Evolutionary conservation across 306 rosid species (phyloP).

Genomic region (Cicer arietinum): DNA sequence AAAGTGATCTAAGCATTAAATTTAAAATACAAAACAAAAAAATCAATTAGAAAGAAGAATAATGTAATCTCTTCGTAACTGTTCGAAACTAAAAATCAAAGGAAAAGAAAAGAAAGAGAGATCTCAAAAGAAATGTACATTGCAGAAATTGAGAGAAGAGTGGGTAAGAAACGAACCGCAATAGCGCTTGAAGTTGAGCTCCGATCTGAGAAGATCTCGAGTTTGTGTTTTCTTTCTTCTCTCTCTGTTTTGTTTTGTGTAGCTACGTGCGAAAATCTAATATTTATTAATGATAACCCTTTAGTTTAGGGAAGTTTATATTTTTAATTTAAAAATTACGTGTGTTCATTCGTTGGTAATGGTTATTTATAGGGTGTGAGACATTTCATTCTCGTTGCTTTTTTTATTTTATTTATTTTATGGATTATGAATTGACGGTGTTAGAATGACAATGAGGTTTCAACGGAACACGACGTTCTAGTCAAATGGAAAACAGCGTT

Average conservation of each 20-base stretch:
- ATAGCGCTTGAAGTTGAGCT: slow-evolving; percentile 40
- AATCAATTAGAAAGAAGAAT: not conserved
- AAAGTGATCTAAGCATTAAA: slow-evolving; percentile 18
- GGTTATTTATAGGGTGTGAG: slow-evolving; percentile 48
- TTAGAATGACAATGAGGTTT: slow-evolving; percentile 35
- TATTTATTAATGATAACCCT: slow-evolving; percentile 49
- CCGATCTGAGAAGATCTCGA: slow-evolving; percentile 78
- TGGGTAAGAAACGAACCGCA: slow-evolving; percentile 44
- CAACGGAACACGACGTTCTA: slow-evolving; percentile 33
- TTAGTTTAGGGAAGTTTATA: slow-evolving; percentile 38
- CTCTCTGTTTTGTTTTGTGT: not conserved
- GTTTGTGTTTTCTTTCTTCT: slow-evolving; percentile 22
- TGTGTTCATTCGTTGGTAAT: slow-evolving; percentile 38
- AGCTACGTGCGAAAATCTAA: slow-evolving; percentile 22
- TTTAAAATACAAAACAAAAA: not conserved
- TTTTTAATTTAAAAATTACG: not conserved
- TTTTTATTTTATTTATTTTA: not conserved
- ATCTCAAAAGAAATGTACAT: slow-evolving; percentile 47
- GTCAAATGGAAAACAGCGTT: slow-evolving; percentile 36
- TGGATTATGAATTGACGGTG: slow-evolving; percentile 38
- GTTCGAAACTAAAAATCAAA: not conserved
- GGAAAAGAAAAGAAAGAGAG: slow-evolving; percentile 6
- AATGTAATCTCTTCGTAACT: not conserved
- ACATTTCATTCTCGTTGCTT: slow-evolving; percentile 20
- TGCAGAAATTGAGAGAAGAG: slow-evolving; percentile 39